These are phyloP conservation scores for Geoglossum glabrum DNA, from an alignment of 495 filamentous ascomycete species.

Conservation along the genomic window DNA sequence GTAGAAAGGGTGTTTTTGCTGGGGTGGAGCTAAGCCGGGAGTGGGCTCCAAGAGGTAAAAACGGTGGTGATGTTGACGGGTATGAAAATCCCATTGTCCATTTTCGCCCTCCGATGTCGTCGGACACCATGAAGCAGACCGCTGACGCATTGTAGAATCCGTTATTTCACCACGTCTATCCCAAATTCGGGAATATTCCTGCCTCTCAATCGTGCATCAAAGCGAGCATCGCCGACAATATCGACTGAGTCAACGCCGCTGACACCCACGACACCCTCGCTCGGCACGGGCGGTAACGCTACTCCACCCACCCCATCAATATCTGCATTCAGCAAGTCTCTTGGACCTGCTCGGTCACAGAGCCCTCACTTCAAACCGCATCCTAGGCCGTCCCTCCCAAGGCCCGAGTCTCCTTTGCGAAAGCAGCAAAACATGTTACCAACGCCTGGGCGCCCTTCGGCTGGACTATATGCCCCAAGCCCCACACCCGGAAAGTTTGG, in stretches of 20 bases:
- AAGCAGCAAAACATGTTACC: slow-evolving; percentile 26
- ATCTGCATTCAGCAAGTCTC: slow-evolving; percentile 61
- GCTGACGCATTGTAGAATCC: slow-evolving; percentile 27
- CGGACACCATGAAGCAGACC: slow-evolving; percentile 3
- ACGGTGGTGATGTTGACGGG: slow-evolving; percentile 93
- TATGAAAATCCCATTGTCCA: slow-evolving; percentile 21
- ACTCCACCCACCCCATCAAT: slow-evolving; percentile 44
- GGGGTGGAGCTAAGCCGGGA: slow-evolving; percentile 82
- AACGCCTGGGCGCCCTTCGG: slow-evolving; percentile 35
- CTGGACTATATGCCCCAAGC: slow-evolving; percentile 40
- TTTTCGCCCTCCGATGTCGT: not conserved
- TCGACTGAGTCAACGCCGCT: slow-evolving; percentile 37
- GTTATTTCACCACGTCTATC: slow-evolving; percentile 65
- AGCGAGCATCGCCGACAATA: slow-evolving; percentile 38
- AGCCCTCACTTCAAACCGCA: slow-evolving; percentile 52
- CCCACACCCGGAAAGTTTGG: slow-evolving; percentile 46
- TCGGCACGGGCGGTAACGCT: slow-evolving; percentile 9
- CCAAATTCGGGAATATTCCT: slow-evolving; percentile 85
- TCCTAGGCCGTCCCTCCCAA: slow-evolving; percentile 54
- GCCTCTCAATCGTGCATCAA: slow-evolving; percentile 65
- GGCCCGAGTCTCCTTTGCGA: slow-evolving; percentile 65
- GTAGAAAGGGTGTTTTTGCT: slow-evolving; percentile 79
- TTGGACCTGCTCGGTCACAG: slow-evolving; percentile 54
- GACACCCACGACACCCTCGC: slow-evolving; percentile 38
- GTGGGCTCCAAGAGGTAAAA: slow-evolving; percentile 71